These are phyloP conservation scores for Mucor piriformis DNA, from an alignment of 371 early-diverging fungal species.

Conservation along the genomic window DNA sequence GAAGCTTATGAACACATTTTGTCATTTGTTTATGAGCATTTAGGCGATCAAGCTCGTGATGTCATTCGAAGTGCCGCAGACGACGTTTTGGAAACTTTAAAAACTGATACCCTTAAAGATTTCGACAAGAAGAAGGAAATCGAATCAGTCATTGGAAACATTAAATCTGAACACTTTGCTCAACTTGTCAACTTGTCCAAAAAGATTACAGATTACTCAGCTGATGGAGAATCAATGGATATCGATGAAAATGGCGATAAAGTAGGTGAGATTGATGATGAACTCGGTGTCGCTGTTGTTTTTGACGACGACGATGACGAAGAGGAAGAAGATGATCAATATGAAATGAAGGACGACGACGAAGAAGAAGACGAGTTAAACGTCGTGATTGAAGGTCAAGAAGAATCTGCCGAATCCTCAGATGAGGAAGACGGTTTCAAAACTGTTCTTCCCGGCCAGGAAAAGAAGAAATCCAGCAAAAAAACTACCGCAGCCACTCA, in stretches of 20 bases:
- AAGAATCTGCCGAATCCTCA: constrained; percentile 34
- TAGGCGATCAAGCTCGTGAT: constrained; percentile 91
- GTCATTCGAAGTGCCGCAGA: constrained; percentile 91
- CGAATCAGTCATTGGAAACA: constrained; percentile 69
- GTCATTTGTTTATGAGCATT: constrained; percentile 74
- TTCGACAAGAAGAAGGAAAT: constrained; percentile 87
- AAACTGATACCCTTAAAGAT: constrained; percentile 85
- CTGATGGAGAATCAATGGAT: constrained; percentile 53
- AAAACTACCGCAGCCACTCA: constrained; percentile 10
- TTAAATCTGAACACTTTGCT: constrained; percentile 82
- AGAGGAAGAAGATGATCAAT: constrained; percentile 66
- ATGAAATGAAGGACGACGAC: constrained; percentile 64
- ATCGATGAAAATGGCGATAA: constrained; percentile 50
- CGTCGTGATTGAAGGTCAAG: constrained; percentile 13
- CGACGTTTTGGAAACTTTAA: constrained; percentile 80
- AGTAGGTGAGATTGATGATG: constrained; percentile 69
- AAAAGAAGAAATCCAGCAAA: constrained; percentile 34
- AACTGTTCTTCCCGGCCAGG: constrained; percentile 54
- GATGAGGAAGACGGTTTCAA: constrained; percentile 60
- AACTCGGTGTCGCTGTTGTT: constrained; percentile 79
- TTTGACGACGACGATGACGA: constrained; percentile 77
- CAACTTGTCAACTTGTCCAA: constrained; percentile 89
- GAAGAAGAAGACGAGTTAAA: constrained; percentile 35
- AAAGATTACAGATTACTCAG: constrained; percentile 88
- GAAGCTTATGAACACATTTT: constrained; percentile 88